Base-by-base conservation (phyloP, 2,329 filamentous ascomycete genomes). In the Myriosclerotinia duriaeana region DNA sequence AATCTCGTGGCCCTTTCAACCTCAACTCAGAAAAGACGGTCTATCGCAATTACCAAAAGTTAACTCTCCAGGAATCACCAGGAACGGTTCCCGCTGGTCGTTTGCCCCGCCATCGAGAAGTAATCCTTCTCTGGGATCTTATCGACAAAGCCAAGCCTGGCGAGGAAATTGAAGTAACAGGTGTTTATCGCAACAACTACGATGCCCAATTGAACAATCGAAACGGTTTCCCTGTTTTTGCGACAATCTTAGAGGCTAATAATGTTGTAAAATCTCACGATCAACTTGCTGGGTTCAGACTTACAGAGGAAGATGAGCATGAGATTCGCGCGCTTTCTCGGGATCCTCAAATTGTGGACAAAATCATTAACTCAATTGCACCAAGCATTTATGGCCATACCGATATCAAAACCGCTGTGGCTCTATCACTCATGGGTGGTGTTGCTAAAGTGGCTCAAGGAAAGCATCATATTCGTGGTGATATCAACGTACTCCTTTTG, bases 181-280 rank as follows among this genome's bases (percentile, higher is more conserved):
- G 95, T 70, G 91, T 97, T 72, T 99, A 99, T 80, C 89, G 93
- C 73, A 99, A 99, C 82, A 98, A 96, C 80, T 99, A 97, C 76
- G 94, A 98, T 77, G 93, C 95, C 4, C 92, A 96, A 73, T 85
- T 99, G 65, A 99, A 99, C 81, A 98, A 97, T 81, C 94, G 95
- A 76, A 99, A 98, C 76, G 95, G 95, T 5, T 98, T 99, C 80
- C 95, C 95, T 0, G 95, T 99, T 46, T 99, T 99, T 78, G 94
- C 95, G 5, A 99, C 95, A 0, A 95, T 99, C 67, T 85, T 99
- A 5, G 95, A 99, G 78, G 96, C 96, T 36, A 99, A 99, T 79
- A 93, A 99, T 72, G 88, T 98, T 6, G 89, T 98, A 79, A 99
- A 99, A 79, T 89, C 94, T 0, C 95, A 99, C 76, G 95, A 99